Conservation (phyloP, 2,329 filamentous ascomycete genomes). For the Sphaerulina musiva region DNA sequence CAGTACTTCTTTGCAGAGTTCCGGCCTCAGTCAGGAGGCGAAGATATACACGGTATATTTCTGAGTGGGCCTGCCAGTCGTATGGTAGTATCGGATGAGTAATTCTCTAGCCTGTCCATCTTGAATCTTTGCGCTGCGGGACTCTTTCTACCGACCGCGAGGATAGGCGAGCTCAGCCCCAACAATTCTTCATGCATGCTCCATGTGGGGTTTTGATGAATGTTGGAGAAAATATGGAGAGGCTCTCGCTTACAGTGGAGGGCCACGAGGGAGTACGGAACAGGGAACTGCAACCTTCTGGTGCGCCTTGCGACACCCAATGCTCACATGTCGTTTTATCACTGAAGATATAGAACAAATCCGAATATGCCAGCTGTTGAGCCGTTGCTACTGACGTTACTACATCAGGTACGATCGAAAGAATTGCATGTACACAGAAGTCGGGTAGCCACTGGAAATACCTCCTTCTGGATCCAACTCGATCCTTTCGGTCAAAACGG, state of each 20-base stretch:
- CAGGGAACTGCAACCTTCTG: not conserved
- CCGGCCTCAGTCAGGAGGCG: too few relatives aligned
- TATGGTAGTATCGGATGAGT: not conserved
- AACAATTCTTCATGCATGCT: not conserved
- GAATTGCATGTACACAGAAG: not conserved
- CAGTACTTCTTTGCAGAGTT: too few relatives aligned
- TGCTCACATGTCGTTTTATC: not conserved
- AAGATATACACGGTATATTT: not conserved
- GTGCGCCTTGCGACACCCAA: not conserved
- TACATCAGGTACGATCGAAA: not conserved
- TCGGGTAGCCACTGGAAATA: not conserved
- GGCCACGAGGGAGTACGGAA: constrained; percentile 4
- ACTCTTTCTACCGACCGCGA: constrained; percentile 3
- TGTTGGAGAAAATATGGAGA: constrained; percentile 11
- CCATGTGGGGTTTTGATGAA: constrained; percentile 6
- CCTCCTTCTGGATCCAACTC: not conserved
- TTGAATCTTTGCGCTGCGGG: not conserved
- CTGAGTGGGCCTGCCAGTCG: not conserved
- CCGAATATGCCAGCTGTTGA: not conserved
- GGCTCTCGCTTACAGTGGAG: constrained; percentile 4
- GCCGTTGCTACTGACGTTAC: not conserved
- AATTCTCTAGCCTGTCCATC: not conserved
- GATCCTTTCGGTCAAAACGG: not conserved
- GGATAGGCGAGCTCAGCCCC: constrained; percentile 1
- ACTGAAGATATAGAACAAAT: not conserved